Percentiles rank a stretch among this genome's conserved stretches.
Conservation (phyloP, 192 early-diverging fungal species). For the Coemansia sp. region DNA sequence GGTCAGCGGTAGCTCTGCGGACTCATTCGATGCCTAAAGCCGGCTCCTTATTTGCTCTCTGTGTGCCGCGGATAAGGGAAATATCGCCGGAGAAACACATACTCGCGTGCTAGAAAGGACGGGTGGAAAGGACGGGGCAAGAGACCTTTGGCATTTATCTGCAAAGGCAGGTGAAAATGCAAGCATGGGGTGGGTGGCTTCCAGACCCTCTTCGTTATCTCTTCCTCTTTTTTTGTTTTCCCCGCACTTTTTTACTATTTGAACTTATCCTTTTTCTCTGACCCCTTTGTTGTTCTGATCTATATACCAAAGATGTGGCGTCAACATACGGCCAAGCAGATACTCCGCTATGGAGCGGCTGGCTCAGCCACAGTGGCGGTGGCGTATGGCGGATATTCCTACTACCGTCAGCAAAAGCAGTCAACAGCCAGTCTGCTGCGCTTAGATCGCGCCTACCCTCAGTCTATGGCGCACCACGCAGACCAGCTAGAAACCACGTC, state of each 20-base stretch:
- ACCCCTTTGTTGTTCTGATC: not conserved
- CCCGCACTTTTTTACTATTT: not conserved
- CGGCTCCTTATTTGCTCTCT: not conserved
- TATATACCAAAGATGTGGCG: conserved; percentile 38
- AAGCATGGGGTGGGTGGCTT: not conserved
- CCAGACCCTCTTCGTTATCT: not conserved
- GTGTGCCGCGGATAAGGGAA: not conserved
- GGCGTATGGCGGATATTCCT: conserved; percentile 31
- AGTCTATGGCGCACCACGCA: conserved; percentile 25
- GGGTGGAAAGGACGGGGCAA: not conserved
- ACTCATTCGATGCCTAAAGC: not conserved
- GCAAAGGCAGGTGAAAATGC: not conserved
- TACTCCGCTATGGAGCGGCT: conserved; percentile 34
- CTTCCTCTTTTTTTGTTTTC: not conserved
- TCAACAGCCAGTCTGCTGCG: not conserved
- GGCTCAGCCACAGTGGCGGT: conserved; percentile 20
- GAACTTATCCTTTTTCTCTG: not conserved
- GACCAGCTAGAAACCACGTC: conserved; percentile 46
- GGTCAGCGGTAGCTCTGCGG: not conserved
- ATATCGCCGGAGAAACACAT: not conserved
- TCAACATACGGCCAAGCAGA: conserved; percentile 33
- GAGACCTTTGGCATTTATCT: not conserved
- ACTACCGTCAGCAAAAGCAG: conserved; percentile 23
- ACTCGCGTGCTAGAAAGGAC: not conserved
- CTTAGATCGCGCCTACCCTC: conserved; percentile 11